Evolutionary conservation across 1,139 yeast species (phyloP).

Genomic region (Pichia sp.): DNA sequence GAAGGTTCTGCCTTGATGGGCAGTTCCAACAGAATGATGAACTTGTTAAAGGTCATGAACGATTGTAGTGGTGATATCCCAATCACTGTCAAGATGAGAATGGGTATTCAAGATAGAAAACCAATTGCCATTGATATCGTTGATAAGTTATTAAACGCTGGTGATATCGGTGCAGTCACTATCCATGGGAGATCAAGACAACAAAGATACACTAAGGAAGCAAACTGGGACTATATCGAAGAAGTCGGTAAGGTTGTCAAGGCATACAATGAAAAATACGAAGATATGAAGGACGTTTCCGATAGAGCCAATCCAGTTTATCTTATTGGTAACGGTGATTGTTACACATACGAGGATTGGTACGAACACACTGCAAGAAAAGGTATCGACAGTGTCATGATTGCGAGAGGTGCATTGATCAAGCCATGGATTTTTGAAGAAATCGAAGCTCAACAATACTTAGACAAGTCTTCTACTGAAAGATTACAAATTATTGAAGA

Average conservation of each 20-base stretch:
- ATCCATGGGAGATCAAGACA: conserved; percentile 96
- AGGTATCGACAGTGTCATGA: conserved; percentile 92
- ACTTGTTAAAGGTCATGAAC: conserved; percentile 87
- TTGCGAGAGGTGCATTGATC: conserved; percentile 96
- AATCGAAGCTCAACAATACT: conserved; percentile 80
- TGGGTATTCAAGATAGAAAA: conserved; percentile 83
- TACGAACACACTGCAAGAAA: conserved; percentile 64
- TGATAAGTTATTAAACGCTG: conserved; percentile 53
- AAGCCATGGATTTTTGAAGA: conserved; percentile 99
- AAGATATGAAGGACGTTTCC: conserved; percentile 52
- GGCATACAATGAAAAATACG: conserved; percentile 52
- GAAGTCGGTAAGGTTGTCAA: conserved; percentile 71
- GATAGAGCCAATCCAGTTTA: conserved; percentile 51
- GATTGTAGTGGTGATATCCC: conserved; percentile 88
- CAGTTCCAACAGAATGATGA: conserved; percentile 75
- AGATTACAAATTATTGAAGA: conserved; percentile 71
- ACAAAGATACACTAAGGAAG: conserved; percentile 87
- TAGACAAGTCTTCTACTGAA: conserved; percentile 89
- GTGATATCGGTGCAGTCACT: conserved; percentile 88
- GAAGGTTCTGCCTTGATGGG: conserved; percentile 95
- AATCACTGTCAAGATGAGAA: conserved; percentile 86
- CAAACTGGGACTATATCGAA: conserved; percentile 89
- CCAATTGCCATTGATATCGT: conserved; percentile 83
- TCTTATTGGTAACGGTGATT: conserved; percentile 92
- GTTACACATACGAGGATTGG: conserved; percentile 88